Evolutionary conservation across 176 grass and related monocot genomes (phyloP).

Genomic region (Oryza nivara): DNA sequence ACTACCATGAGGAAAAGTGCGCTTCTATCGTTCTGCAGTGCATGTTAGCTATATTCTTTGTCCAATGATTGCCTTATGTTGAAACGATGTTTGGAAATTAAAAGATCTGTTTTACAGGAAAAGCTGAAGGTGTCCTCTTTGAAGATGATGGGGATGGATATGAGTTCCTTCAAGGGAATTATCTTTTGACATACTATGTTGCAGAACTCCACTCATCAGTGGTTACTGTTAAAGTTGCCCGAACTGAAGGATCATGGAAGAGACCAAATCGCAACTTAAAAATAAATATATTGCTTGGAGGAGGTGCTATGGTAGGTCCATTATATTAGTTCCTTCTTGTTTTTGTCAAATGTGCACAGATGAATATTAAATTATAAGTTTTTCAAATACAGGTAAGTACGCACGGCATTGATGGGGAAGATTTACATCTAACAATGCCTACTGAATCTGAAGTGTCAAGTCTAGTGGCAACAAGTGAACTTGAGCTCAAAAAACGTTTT

Average conservation of each 20-base stretch:
- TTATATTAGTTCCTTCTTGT: constrained; percentile 25
- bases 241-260: constrained; percentile 72
- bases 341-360: not conserved
- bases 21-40: not conserved
- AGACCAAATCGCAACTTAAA: constrained; percentile 62
- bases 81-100: not conserved
- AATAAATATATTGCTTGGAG: constrained; percentile 78
- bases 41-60: not conserved
- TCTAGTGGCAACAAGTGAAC: constrained; percentile 63
- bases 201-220: constrained; percentile 70
- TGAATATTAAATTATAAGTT: constrained; percentile 1
- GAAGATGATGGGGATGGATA: constrained; percentile 97
- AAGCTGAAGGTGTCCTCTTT: constrained; percentile 82
- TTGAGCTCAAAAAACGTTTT: constrained; percentile 56
- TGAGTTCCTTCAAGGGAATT: constrained; percentile 64
- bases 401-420: constrained; percentile 70
- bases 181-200: constrained; percentile 79
- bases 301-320: constrained; percentile 71
- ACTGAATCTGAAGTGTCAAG: constrained; percentile 54
- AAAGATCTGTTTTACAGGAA: constrained; percentile 53
- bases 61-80: not conserved
- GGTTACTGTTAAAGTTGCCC: constrained; percentile 64
- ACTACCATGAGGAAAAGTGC: not conserved
- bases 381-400: constrained; percentile 60
- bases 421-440: constrained; percentile 70